Percentiles rank a stretch among this genome's conserved stretches.
Conservation (phyloP, 2,329 filamentous ascomycete species). For the Stemphylium vesicarium region DNA sequence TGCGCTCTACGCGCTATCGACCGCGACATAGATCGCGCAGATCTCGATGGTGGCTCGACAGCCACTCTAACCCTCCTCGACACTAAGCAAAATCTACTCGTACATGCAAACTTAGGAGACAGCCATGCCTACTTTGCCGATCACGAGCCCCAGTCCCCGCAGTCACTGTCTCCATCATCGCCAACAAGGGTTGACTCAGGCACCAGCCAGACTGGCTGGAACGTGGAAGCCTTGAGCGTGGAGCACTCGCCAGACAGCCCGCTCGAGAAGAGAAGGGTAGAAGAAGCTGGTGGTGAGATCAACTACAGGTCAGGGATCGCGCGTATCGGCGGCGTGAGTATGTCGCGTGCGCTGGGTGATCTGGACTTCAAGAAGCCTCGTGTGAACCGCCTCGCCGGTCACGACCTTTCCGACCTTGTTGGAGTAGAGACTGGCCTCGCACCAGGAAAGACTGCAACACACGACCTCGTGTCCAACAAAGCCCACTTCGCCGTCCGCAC, state of each 20-base stretch:
- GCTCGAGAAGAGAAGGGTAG: slow-evolving; percentile 26
- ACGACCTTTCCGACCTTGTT: slow-evolving; percentile 31
- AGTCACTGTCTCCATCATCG: slow-evolving; percentile 7
- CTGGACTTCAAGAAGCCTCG: slow-evolving; percentile 31
- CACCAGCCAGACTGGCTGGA: slow-evolving; percentile 22
- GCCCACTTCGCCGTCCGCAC: slow-evolving; percentile 26
- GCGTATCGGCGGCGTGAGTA: slow-evolving; percentile 33
- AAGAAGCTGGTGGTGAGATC: slow-evolving; percentile 31
- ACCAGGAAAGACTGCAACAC: slow-evolving; percentile 26
- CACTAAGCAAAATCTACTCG: slow-evolving; percentile 26
- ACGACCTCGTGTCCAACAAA: slow-evolving; percentile 32
- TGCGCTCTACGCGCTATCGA: slow-evolving; percentile 29
- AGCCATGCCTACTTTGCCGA: slow-evolving; percentile 30
- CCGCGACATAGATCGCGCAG: slow-evolving; percentile 20
- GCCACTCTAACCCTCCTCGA: slow-evolving; percentile 31
- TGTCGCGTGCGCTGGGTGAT: slow-evolving; percentile 33
- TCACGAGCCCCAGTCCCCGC: slow-evolving; percentile 9
- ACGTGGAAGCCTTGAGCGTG: slow-evolving; percentile 23
- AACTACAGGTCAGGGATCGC: slow-evolving; percentile 30
- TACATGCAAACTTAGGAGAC: slow-evolving; percentile 33
- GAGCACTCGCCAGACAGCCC: slow-evolving; percentile 29
- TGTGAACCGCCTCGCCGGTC: slow-evolving; percentile 32
- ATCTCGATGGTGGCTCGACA: slow-evolving; percentile 32
- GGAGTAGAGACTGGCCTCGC: slow-evolving; percentile 33
- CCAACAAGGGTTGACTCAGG: slow-evolving; percentile 8